Evolutionary conservation across 306 rosid genomes (phyloP).

Genomic region (Citrullus amarus): DNA sequence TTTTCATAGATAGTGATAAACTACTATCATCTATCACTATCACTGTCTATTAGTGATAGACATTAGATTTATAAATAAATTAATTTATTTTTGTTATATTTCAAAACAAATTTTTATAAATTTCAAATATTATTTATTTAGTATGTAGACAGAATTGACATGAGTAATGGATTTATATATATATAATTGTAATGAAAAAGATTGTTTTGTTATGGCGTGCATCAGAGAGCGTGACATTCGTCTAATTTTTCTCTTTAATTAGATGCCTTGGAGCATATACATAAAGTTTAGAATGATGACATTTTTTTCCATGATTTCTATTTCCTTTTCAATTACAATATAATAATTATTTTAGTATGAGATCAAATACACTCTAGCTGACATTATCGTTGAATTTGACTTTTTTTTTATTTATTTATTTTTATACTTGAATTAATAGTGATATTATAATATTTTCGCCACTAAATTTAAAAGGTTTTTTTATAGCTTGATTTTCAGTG

Average conservation of each 20-base stretch:
- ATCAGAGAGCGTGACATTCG: background rate
- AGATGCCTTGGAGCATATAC: background rate
- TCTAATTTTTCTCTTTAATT: background rate
- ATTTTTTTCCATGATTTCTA: background rate
- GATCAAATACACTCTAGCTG: background rate
- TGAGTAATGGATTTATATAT: background rate
- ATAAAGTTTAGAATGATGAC: background rate
- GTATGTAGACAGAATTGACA: background rate
- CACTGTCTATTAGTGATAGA: too few species aligned
- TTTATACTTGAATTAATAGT: too few species aligned
- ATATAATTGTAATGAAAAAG: background rate
- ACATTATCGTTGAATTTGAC: too few species aligned
- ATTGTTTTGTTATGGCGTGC: background rate
- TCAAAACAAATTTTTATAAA: background rate
- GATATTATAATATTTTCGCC: too few species aligned
- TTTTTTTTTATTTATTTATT: too few species aligned
- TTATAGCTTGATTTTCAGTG: too few species aligned
- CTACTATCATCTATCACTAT: too few species aligned
- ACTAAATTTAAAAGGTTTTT: too few species aligned
- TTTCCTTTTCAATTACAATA: background rate
- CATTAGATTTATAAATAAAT: too few species aligned
- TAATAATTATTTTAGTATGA: background rate
- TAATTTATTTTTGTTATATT: too few species aligned
- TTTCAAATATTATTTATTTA: background rate
- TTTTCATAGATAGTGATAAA: too few species aligned